phyloP scores from a whole-genome alignment of 495 filamentous ascomycete species.

The Tetracladium setigerum region DNA sequence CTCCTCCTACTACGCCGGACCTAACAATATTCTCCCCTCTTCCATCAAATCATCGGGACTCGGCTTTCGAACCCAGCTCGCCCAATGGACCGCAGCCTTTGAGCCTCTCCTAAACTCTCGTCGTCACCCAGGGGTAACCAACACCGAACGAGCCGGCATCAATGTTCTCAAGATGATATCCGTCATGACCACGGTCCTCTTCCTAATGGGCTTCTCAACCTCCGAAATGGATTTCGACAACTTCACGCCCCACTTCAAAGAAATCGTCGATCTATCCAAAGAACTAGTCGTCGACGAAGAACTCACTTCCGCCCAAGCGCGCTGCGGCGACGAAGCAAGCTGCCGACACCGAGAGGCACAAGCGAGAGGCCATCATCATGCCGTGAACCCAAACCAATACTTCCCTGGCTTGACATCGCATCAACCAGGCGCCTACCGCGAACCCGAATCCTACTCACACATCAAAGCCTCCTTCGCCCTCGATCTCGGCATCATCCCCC shows the following conservation, averaged over 20 bases:
- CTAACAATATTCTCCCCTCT: conserved; percentile 41
- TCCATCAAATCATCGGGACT: conserved; percentile 35
- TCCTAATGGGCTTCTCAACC: conserved; percentile 40
- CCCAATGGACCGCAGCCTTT: conserved; percentile 43
- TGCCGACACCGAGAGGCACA: conserved; percentile 9
- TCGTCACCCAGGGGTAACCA: conserved; percentile 36
- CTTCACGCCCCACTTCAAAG: conserved; percentile 12
- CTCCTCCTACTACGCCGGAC: conserved; percentile 32
- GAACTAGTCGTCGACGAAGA: conserved; percentile 22
- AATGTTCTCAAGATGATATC: conserved; percentile 48
- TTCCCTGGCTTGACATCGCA: conserved; percentile 9
- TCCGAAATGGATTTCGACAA: conserved; percentile 20
- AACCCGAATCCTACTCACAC: conserved; percentile 12
- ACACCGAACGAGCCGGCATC: conserved; percentile 45
- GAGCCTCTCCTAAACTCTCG: conserved; percentile 40
- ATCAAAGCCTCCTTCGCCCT: conserved; percentile 23
- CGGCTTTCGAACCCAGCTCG: conserved; percentile 29
- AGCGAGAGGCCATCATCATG: not conserved
- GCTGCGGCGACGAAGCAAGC: conserved; percentile 8
- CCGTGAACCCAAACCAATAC: not conserved
- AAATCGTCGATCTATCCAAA: conserved; percentile 20
- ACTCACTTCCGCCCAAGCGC: conserved; percentile 12
- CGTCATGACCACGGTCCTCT: conserved; percentile 42
- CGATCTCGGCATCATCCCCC: conserved; percentile 32
- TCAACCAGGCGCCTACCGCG: conserved; percentile 2